Evolutionary conservation across 176 grass and related monocot genomes (phyloP).

Genomic region (Oryza glumipatula): DNA sequence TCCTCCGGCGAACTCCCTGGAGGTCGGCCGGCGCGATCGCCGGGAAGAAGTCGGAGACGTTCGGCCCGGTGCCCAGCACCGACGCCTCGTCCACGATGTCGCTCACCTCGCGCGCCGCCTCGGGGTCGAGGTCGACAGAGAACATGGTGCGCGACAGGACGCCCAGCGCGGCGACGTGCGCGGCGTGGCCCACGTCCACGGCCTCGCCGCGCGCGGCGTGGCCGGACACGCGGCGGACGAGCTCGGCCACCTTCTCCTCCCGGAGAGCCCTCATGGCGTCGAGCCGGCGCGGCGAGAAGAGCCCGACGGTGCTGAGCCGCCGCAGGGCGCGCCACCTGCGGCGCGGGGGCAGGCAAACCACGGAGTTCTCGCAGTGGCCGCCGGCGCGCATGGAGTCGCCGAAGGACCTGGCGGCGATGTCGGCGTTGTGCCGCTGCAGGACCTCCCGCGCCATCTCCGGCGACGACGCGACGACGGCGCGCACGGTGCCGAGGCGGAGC

Average conservation of each 20-base stretch:
- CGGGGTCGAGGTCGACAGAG: neutral
- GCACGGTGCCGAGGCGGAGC: too few relatives aligned
- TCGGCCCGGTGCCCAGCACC: too few relatives aligned
- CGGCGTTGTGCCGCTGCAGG: neutral
- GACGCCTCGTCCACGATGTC: too few relatives aligned
- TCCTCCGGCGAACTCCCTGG: too few relatives aligned
- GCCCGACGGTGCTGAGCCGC: conserved; percentile 42
- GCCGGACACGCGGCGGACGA: neutral
- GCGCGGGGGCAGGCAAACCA: neutral
- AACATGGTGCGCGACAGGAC: conserved; percentile 20
- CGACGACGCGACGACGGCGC: too few relatives aligned
- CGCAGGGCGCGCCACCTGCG: neutral
- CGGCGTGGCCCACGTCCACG: neutral
- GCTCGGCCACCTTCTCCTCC: conserved; percentile 1
- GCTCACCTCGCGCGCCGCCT: too few relatives aligned
- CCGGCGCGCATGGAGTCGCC: neutral
- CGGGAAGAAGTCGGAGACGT: too few relatives aligned
- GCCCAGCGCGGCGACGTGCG: conserved; percentile 17
- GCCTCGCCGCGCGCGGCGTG: neutral
- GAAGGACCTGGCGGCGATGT: neutral
- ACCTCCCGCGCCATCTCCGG: too few relatives aligned
- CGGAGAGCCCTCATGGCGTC: neutral
- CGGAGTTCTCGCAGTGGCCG: neutral
- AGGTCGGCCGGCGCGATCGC: too few relatives aligned
- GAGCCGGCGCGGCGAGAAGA: conserved; percentile 26